A percentile compares a stretch with the other conserved stretches of the same genome.
These are phyloP conservation scores for Hibiscus syriacus DNA, from an alignment of 345 rosid species.

Conservation along the genomic window DNA sequence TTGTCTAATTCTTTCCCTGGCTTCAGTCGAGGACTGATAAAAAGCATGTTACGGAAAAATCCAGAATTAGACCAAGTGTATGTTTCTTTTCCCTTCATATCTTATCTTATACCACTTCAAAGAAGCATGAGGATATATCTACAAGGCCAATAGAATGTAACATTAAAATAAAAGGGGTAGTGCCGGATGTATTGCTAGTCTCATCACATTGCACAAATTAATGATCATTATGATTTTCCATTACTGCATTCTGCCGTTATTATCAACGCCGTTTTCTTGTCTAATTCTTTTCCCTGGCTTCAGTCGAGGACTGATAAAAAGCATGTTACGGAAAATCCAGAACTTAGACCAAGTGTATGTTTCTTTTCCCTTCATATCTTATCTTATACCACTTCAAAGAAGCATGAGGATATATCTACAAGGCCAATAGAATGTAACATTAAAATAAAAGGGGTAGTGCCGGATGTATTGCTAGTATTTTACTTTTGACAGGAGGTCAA, in stretches of 20 bases:
- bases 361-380: neutral
- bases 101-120: neutral
- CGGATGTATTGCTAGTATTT: neutral
- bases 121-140: neutral
- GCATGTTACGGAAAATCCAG: constrained; percentile 97
- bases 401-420: neutral
- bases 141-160: neutral
- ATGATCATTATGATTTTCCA: neutral
- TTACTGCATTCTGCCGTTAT: neutral
- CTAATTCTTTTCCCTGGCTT: constrained; percentile 14
- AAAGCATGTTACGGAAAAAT: constrained; percentile 93
- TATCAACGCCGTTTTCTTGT: neutral
- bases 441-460: neutral
- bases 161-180: neutral
- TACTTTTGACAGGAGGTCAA: neutral
- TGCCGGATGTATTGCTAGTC: neutral
- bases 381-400: neutral
- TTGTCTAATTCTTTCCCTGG: constrained; percentile 10
- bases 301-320: constrained; percentile 90
- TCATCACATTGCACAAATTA: too few species aligned
- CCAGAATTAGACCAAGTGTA: constrained; percentile 94
- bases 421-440: neutral
- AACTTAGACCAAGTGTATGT: constrained; percentile 86
- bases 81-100: constrained; percentile 12
- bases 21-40: constrained; percentile 82